phyloP scores from a whole-genome alignment of 1,139 yeast species.

The Pichia sp. region DNA sequence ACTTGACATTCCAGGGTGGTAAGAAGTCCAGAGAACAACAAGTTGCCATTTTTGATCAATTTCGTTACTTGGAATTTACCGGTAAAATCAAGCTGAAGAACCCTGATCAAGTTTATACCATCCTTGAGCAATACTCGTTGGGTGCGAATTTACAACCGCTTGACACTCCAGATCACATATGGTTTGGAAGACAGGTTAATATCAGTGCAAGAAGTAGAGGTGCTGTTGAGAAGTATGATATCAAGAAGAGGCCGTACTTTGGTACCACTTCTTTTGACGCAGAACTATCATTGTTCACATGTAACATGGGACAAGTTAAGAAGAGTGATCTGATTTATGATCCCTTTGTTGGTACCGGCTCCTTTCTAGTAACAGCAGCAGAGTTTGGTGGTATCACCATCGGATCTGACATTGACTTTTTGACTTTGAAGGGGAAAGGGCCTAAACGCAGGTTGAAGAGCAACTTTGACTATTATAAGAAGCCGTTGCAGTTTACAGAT shows the following conservation, averaged over 20 bases:
- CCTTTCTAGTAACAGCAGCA: slow-evolving; percentile 85
- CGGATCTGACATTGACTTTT: slow-evolving; percentile 89
- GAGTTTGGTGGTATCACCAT: slow-evolving; percentile 73
- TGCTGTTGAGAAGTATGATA: slow-evolving; percentile 69
- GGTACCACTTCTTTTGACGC: slow-evolving; percentile 98
- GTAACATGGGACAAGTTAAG: slow-evolving; percentile 75
- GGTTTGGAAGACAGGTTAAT: slow-evolving; percentile 72
- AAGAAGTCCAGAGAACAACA: slow-evolving; percentile 45
- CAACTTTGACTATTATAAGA: slow-evolving; percentile 68
- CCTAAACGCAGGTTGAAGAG: slow-evolving; percentile 23
- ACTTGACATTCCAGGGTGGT: slow-evolving; percentile 65
- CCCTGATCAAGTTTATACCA: slow-evolving; percentile 66
- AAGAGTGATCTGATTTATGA: slow-evolving; percentile 71
- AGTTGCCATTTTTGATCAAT: slow-evolving; percentile 60
- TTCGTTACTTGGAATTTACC: slow-evolving; percentile 59
- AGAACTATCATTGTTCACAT: slow-evolving; percentile 71
- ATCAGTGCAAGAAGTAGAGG: slow-evolving; percentile 54
- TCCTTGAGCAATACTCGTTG: slow-evolving; percentile 62
- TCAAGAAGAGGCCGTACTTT: slow-evolving; percentile 76
- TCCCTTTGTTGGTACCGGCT: slow-evolving; percentile 97
- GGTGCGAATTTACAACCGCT: slow-evolving; percentile 41
- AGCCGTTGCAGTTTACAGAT: slow-evolving; percentile 56
- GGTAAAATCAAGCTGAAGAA: slow-evolving; percentile 76
- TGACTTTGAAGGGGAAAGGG: slow-evolving; percentile 73
- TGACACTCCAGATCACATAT: slow-evolving; percentile 43